These are phyloP conservation scores for Cyberlindnera xishuangbannaensis DNA, from an alignment of 805 yeast genomes.

Conservation along the genomic window DNA sequence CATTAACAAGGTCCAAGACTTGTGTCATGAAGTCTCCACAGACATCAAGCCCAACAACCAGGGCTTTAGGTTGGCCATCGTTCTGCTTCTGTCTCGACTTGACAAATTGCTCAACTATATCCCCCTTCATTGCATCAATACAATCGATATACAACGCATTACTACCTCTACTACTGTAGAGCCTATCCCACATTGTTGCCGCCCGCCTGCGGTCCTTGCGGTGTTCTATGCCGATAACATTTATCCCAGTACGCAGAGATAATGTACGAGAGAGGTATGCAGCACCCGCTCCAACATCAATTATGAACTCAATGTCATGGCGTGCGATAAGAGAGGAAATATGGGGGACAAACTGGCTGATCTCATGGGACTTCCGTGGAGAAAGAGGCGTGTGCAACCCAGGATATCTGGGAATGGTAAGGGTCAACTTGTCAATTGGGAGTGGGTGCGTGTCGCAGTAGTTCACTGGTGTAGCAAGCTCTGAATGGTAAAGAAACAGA, in stretches of 20 bases:
- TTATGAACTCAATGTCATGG: constrained; percentile 7
- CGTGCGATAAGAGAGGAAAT: neutral
- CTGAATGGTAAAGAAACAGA: too few relatives aligned
- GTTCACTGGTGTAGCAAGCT: too few relatives aligned
- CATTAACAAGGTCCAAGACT: neutral
- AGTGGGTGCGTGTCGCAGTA: too few relatives aligned
- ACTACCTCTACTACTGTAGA: neutral
- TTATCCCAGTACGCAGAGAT: neutral
- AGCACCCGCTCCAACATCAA: constrained; percentile 15
- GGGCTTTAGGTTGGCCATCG: constrained; percentile 1
- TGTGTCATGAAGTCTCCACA: constrained; percentile 12
- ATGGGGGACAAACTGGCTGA: constrained; percentile 5
- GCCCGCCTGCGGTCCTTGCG: neutral
- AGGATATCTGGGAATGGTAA: neutral
- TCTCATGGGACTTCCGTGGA: constrained; percentile 12
- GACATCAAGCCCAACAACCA: constrained; percentile 14
- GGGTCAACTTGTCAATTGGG: constrained; percentile 1
- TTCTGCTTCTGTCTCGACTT: constrained; percentile 4
- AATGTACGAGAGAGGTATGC: constrained; percentile 7
- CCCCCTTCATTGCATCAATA: neutral
- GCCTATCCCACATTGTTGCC: constrained; percentile 6
- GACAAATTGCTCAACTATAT: constrained; percentile 3
- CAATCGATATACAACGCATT: constrained; percentile 1
- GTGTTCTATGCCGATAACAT: constrained; percentile 8
- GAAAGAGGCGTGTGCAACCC: constrained; percentile 5